Conservation (phyloP, 148 eudicot species). For the Mesembryanthemum crystallinum region DNA sequence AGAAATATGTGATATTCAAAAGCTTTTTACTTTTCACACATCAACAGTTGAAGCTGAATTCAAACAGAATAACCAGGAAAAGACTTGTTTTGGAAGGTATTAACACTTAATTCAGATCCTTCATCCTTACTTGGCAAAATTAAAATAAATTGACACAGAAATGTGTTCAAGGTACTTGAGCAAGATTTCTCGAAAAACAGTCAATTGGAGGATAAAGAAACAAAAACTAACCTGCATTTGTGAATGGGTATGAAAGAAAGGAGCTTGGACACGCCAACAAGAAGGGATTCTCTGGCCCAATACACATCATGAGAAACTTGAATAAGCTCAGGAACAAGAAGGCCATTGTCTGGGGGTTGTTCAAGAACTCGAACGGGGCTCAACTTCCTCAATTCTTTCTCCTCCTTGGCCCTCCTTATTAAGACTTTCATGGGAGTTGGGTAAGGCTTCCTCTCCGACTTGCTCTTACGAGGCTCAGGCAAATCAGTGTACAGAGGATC, state of each 20-base stretch:
- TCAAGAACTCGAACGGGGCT: slow-evolving; percentile 52
- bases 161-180: background rate
- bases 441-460: slow-evolving; percentile 58
- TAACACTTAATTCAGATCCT: background rate
- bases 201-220: background rate
- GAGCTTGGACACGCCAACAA: slow-evolving; percentile 47
- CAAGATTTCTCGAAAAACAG: background rate
- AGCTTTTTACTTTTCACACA: too few relatives aligned
- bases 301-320: slow-evolving; percentile 46
- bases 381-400: slow-evolving; percentile 42
- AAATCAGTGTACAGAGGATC: slow-evolving; percentile 46
- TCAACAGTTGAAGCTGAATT: background rate
- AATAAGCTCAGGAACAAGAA: slow-evolving; percentile 56
- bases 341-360: slow-evolving; percentile 58
- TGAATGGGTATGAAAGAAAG: slow-evolving; percentile 35
- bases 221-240: slow-evolving; percentile 47
- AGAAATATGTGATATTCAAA: background rate
- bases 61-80: background rate
- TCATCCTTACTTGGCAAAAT: background rate
- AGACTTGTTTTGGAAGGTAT: background rate
- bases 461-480: slow-evolving; percentile 39
- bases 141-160: background rate
- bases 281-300: slow-evolving; percentile 43
- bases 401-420: slow-evolving; percentile 54
- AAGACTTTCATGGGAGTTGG: slow-evolving; percentile 57